Evolutionary conservation across 116 monocot genomes (phyloP), one percentile per base, ranked within the genome.

Genomic region (Thalassia testudinum): DNA sequence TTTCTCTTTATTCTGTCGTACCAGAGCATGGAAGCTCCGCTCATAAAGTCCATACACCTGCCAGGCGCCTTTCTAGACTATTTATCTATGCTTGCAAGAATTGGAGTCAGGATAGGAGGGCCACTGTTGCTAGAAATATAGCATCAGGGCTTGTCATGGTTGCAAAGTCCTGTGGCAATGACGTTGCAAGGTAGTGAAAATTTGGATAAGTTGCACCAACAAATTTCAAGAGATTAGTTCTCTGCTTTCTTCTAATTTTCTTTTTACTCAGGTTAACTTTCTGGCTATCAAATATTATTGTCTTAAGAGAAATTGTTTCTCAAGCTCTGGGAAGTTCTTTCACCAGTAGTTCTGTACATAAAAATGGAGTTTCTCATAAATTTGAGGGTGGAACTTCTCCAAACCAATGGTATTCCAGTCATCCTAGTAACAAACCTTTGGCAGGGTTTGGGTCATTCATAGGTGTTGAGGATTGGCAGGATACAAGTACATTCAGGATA

Each of bases 11-110:
- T 53, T 89, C 97, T 22, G 67, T 97, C 6, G 75, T 82, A 43
- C 79, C 97, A 29, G 97, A 89, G 57, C 97, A 97, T 78, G 88
- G 88, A 63, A 85, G 77, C 50, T 97, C 97, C 22, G 76, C 97
- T 22, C 85, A 97, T 69, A 97, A 97, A 67, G 79, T 97, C 17
- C 89, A 97, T 28, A 85, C 82, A 24, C 89, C 97, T 64, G 97
- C 89, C 27, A 69, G 97, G 1, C 81, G 97, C 22, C 89, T 97
- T 63, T 74, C 97, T 57, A 79, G 97, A 64, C 27, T 89, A 17
- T 97, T 82, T 28, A 72, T 97, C 44, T 79, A 89, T 75, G 97
- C 97, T 24, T 89, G 80, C 60, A 89, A 97, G 52, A 67, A 77
- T 52, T 89, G 85, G 78, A 69, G 68, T 45, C 75, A 49, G 49